Base-by-base conservation (phyloP, 495 filamentous ascomycete species). In the Chaetomidium leptoderma region DNA sequence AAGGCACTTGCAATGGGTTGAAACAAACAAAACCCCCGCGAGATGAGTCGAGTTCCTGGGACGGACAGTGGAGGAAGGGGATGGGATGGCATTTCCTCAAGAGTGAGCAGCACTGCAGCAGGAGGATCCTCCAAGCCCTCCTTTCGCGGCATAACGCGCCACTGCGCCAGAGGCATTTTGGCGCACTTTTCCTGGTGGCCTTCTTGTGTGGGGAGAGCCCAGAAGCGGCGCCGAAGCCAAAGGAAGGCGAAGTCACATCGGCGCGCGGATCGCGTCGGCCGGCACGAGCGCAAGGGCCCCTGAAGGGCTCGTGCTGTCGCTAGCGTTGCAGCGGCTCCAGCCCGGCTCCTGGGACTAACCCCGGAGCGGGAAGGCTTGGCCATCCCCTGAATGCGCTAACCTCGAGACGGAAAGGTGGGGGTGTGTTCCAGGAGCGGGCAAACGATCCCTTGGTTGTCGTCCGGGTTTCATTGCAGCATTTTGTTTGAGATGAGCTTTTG, bases 121-220 rank as follows among this genome's bases (percentile, higher is more conserved):
- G 19, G 27, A 19, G 29, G 26, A 26, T 43, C 53, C 57, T 47
- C 19, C 30, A 6, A 30, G 52, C 32, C 29, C 46, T 47, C 36
- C 37, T 57, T 59, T 67, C 42, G 57, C 59, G 65, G 65, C 65
- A 67, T 65, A 57, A 58, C 64, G 56, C 59, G 65, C 62, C 65
- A 67, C 63, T 57, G 55, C 64, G 56, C 59, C 62, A 67, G 62
- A 36, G 57, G 42, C 35, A 54, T 47, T 59, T 52, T 45, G 40
- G 57, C 62, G 43, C 56, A 26, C 10, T 50, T 55, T 60, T 60
- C 60, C 39, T 32, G 9, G 13, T 53, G 54, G 30, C 44, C 45
- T 51, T 53, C 45, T 51, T 53, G 56, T 29, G 39, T 14, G 32
- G 36, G 33, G 32, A 35, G 13, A 30, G n/a, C n/a, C n/a, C n/a